A percentile compares a stretch with the other conserved stretches of the same genome.
phyloP scores from a whole-genome alignment of 371 early-diverging fungal genomes.

The Dichotomocladium elegans region DNA sequence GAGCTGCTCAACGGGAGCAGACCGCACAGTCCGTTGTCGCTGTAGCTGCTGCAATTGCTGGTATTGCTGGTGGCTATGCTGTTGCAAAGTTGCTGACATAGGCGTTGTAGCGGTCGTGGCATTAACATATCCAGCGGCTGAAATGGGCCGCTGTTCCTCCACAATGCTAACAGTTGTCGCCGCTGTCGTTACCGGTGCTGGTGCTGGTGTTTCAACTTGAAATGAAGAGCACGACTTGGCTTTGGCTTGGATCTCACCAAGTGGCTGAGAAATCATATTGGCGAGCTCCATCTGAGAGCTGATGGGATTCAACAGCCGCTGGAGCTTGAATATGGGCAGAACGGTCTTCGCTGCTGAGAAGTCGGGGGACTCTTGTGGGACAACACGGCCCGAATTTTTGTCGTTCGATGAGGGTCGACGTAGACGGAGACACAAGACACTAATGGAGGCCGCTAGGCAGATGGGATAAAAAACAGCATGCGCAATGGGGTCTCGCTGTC shows the following conservation, averaged over 20 bases:
- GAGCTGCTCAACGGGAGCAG: background rate
- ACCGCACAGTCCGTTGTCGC: background rate
- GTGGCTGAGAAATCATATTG: constrained; percentile 1
- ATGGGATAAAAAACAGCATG: constrained; percentile 7
- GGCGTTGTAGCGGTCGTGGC: background rate
- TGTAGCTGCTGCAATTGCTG: background rate
- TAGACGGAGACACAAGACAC: background rate
- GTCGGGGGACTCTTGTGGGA: background rate
- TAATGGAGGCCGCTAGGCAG: constrained; percentile 7
- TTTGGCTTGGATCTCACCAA: constrained; percentile 5
- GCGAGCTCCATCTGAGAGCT: constrained; percentile 9
- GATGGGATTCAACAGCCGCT: constrained; percentile 7
- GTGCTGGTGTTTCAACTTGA: no score
- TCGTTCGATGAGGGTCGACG: background rate
- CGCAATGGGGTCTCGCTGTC: background rate
- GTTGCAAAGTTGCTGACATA: background rate
- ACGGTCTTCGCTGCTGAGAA: background rate
- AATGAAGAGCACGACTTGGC: no score
- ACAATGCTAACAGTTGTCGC: no score
- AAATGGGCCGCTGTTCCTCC: background rate
- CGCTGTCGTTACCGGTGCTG: background rate
- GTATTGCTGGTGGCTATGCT: no score
- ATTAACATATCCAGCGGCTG: background rate
- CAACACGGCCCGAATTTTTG: background rate
- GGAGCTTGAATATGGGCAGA: constrained; percentile 7